phyloP scores from a whole-genome alignment of 139 green algal genomes.

The Tetraselmis chui region DNA sequence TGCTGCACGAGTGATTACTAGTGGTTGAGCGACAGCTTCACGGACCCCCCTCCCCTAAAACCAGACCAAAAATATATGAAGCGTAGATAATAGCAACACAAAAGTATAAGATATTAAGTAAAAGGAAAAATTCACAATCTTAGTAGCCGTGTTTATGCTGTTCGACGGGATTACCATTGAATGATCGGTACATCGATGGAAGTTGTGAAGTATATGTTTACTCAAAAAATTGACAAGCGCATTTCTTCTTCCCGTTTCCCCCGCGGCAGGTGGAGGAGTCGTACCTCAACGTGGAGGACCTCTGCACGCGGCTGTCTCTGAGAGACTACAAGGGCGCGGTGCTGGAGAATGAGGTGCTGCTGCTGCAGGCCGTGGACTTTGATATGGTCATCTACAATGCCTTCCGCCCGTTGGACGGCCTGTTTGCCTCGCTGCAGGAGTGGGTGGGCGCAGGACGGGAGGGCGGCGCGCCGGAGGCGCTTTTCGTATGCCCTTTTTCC shows the following conservation, averaged over 20 bases:
- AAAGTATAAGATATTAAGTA: too few relatives aligned
- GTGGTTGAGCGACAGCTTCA: too few relatives aligned
- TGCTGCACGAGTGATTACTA: too few relatives aligned
- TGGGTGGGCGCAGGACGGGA: background rate
- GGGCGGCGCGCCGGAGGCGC: background rate
- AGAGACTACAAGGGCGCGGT: constrained; percentile 29
- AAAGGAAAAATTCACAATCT: too few relatives aligned
- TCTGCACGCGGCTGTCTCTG: constrained; percentile 32
- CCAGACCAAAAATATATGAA: too few relatives aligned
- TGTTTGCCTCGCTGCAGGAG: background rate
- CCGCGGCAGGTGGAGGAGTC: constrained; percentile 62
- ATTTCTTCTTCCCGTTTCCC: background rate
- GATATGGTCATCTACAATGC: background rate
- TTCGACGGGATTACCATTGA: too few relatives aligned
- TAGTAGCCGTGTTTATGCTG: too few relatives aligned
- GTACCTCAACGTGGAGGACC: constrained; percentile 63
- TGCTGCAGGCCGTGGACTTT: constrained; percentile 16
- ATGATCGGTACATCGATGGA: too few relatives aligned
- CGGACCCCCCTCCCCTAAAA: too few relatives aligned
- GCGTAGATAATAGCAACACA: too few relatives aligned
- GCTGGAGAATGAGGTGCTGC: constrained; percentile 35
- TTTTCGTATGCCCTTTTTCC: background rate
- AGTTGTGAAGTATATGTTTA: too few relatives aligned
- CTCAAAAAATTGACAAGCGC: too few relatives aligned
- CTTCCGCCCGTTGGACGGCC: background rate